Conservation (phyloP, 2,329 filamentous ascomycete species). For the Pestalotiopsis sp. region DNA sequence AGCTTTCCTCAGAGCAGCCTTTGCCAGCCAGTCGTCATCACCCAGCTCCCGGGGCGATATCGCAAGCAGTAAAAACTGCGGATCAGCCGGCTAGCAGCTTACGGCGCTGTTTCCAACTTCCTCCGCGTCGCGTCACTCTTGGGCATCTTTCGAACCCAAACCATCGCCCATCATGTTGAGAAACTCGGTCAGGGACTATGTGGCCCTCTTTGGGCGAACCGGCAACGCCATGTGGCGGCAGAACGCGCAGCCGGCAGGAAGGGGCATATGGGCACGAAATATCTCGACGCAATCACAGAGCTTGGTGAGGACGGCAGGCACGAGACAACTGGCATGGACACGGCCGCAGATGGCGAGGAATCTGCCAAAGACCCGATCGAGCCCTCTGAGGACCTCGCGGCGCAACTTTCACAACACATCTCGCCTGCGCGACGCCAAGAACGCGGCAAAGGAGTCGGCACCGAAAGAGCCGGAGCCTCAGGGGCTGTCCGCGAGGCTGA, state of each 20-base stretch:
- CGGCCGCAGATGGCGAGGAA: not conserved
- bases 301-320: not conserved
- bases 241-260: not conserved
- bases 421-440: constrained; percentile 5
- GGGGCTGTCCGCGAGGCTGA: constrained; percentile 70
- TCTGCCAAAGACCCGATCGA: not conserved
- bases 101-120: not conserved
- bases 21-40: not conserved
- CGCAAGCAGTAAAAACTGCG: not conserved
- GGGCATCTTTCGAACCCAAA: not conserved
- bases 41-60: not conserved
- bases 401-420: constrained; percentile 12
- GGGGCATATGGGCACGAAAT: not conserved
- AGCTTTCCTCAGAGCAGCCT: not conserved
- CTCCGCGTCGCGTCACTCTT: not conserved
- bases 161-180: not conserved
- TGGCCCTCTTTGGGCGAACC: constrained; percentile 1
- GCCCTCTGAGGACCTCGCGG: not conserved
- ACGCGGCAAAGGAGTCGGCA: not conserved
- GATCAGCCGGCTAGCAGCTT: not conserved
- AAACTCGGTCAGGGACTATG: not conserved
- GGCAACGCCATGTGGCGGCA: not conserved
- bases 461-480: constrained; percentile 10
- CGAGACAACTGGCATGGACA: not conserved
- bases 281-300: not conserved